These are phyloP conservation scores for Myxozyma geophila DNA, from an alignment of 805 yeast genomes.

Conservation along the genomic window DNA sequence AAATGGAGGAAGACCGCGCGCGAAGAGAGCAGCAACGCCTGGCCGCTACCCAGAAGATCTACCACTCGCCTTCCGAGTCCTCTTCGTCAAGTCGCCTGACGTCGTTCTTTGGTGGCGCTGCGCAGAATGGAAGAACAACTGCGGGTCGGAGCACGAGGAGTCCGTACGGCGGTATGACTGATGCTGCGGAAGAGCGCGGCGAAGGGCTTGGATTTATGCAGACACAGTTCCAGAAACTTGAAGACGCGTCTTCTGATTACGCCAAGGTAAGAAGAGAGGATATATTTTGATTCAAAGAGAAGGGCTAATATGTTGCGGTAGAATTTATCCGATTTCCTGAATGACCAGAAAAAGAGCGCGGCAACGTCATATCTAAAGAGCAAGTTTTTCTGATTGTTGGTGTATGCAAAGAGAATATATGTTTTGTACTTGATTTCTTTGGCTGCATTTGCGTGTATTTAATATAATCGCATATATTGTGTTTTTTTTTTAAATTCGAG, in stretches of 20 bases:
- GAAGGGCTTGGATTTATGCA: constrained; percentile 32
- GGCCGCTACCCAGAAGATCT: constrained; percentile 21
- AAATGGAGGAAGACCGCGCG: constrained; percentile 41
- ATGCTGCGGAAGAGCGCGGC: constrained; percentile 33
- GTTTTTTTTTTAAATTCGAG: no score
- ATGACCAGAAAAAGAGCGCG: constrained; percentile 21
- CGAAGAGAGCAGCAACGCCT: constrained; percentile 38
- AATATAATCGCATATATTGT: no score
- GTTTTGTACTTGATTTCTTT: neutral
- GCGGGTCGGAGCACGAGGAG: neutral
- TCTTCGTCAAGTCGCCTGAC: constrained; percentile 1
- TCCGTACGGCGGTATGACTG: constrained; percentile 20
- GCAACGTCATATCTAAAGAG: constrained; percentile 33
- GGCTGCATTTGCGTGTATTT: no score
- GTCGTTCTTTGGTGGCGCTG: neutral
- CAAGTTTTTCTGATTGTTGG: constrained; percentile 20
- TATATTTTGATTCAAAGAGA: no score
- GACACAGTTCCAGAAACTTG: constrained; percentile 27
- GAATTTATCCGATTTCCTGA: constrained; percentile 27
- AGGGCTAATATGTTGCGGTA: neutral
- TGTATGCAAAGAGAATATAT: neutral
- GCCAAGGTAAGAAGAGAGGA: constrained; percentile 24
- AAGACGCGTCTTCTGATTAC: constrained; percentile 35
- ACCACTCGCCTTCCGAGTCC: constrained; percentile 2
- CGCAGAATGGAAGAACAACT: neutral